A percentile compares a stretch with the other conserved stretches of the same genome.
phyloP scores from a whole-genome alignment of 1,284 basidiomycete species.

The Tilletia indica region DNA sequence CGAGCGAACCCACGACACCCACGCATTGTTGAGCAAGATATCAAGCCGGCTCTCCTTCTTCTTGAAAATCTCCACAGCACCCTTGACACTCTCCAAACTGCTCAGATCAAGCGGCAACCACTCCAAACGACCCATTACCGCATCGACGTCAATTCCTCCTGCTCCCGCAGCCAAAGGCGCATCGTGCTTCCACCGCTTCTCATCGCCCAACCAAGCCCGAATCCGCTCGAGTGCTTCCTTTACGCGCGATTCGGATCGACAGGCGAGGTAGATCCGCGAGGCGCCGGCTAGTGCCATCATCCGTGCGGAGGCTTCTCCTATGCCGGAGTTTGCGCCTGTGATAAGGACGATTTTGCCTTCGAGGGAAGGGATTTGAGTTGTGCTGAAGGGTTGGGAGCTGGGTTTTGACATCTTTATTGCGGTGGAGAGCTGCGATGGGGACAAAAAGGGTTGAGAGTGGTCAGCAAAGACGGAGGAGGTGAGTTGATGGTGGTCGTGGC shows the following conservation, averaged over 20 bases:
- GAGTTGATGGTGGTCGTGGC: too few species aligned
- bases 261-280: background rate
- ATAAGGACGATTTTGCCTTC: constrained; percentile 37
- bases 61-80: background rate
- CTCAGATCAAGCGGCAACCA: background rate
- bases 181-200: background rate
- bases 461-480: too few species aligned
- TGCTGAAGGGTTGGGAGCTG: background rate
- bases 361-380: constrained; percentile 24
- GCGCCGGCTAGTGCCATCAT: constrained; percentile 5
- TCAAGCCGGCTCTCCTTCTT: constrained; percentile 33
- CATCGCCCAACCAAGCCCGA: background rate
- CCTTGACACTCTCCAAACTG: background rate
- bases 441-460: too few species aligned
- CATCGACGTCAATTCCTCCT: background rate
- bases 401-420: too few species aligned
- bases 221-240: background rate
- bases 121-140: background rate
- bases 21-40: constrained; percentile 58
- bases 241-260: constrained; percentile 4
- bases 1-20: too few species aligned
- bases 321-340: constrained; percentile 47
- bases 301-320: constrained; percentile 18
- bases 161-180: background rate
- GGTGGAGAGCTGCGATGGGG: too few species aligned